Conservation (phyloP, 768 basidiomycete genomes). For the Pluteus cervinus region DNA sequence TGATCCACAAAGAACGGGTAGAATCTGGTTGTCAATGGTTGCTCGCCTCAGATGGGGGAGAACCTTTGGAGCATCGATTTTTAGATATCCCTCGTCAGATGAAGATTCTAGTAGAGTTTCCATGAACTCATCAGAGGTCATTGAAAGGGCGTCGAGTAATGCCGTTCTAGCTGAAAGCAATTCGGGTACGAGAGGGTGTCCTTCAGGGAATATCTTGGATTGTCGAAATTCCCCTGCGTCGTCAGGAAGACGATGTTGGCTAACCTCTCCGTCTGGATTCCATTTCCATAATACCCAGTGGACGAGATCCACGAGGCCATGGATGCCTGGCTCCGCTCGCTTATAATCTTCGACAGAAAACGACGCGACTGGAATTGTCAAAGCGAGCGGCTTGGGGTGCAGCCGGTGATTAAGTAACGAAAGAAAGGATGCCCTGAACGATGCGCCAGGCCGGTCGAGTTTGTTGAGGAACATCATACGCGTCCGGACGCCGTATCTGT, state of each 20-base stretch:
- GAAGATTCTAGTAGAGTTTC: conserved; percentile 56
- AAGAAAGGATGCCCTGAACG: conserved; percentile 62
- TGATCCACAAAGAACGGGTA: conserved; percentile 82
- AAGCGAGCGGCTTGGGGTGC: conserved; percentile 64
- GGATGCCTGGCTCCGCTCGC: conserved; percentile 77
- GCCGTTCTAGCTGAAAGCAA: conserved; percentile 61
- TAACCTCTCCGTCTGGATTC: conserved; percentile 41
- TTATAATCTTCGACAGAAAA: conserved; percentile 61
- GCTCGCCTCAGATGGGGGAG: conserved; percentile 62
- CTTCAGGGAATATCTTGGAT: conserved; percentile 38
- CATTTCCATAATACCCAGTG: conserved; percentile 83
- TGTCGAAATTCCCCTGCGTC: conserved; percentile 36
- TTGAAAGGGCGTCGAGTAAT: conserved; percentile 72
- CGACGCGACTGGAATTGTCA: conserved; percentile 75
- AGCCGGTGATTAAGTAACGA: conserved; percentile 72
- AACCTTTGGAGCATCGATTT: conserved; percentile 45
- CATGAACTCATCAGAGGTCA: conserved; percentile 80
- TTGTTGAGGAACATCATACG: conserved; percentile 84
- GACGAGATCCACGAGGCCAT: conserved; percentile 77
- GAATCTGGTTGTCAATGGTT: conserved; percentile 55
- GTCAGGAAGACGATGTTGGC: conserved; percentile 45
- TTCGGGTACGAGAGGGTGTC: conserved; percentile 67
- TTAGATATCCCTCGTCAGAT: conserved; percentile 57
- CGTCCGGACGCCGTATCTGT: conserved; percentile 74
- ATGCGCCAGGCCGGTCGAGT: conserved; percentile 82